These are phyloP conservation scores for Phaeotremella skinneri DNA, from an alignment of 768 basidiomycete genomes.

Conservation along the genomic window DNA sequence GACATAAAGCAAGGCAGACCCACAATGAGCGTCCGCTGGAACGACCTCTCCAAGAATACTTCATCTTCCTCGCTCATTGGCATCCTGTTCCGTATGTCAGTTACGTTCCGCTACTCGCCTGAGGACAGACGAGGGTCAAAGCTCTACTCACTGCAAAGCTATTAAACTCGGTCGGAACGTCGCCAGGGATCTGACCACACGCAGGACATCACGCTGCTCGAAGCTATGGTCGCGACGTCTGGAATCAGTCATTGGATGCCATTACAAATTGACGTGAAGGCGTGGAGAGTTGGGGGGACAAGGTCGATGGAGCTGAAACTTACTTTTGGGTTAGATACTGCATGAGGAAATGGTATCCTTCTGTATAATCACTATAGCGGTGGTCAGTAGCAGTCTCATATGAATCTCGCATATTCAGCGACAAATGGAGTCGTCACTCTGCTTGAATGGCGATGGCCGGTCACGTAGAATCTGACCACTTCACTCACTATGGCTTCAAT, in stretches of 20 bases:
- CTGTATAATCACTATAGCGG: conserved; percentile 68
- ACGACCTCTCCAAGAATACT: conserved; percentile 91
- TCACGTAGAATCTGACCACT: neutral
- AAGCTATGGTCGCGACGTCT: too few species aligned
- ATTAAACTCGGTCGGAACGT: conserved; percentile 96
- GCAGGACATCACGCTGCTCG: conserved; percentile 92
- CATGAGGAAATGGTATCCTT: conserved; percentile 96
- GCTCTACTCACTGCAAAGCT: conserved; percentile 64
- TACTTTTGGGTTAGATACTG: conserved; percentile 69
- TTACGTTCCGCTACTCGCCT: conserved; percentile 4
- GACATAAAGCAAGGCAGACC: conserved; percentile 33
- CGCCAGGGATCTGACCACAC: conserved; percentile 88
- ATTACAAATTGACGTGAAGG: too few species aligned
- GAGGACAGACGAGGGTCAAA: neutral
- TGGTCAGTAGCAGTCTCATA: conserved; percentile 5
- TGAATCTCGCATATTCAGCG: neutral
- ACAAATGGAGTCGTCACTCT: neutral
- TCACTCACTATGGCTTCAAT: conserved; percentile 64
- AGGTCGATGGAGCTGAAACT: conserved; percentile 53
- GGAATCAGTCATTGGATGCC: too few species aligned
- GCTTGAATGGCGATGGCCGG: neutral
- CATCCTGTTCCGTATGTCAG: too few species aligned
- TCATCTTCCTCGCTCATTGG: conserved; percentile 94
- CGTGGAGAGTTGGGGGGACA: too few species aligned
- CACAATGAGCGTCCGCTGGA: conserved; percentile 87